Evolutionary conservation across 805 yeast genomes (phyloP).

Genomic region (Yarrowia yakushimensis): DNA sequence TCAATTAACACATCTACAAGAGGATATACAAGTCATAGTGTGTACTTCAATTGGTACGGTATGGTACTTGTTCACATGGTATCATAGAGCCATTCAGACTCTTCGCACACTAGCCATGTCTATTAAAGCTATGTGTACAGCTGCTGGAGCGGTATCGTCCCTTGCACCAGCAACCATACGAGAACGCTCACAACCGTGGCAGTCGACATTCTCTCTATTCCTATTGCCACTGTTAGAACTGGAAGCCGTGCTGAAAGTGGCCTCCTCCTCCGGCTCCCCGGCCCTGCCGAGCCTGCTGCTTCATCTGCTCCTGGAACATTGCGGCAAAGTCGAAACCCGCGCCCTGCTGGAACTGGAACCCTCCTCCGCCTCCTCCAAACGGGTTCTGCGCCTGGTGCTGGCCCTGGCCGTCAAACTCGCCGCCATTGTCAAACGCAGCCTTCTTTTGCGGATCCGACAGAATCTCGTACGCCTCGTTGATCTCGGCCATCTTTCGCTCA

Average conservation of each 20-base stretch:
- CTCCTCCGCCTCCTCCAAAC: slow-evolving; percentile 5
- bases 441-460: slow-evolving; percentile 63
- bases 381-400: slow-evolving; percentile 21
- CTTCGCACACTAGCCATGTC: slow-evolving; percentile 10
- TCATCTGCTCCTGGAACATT: slow-evolving; percentile 23
- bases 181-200: slow-evolving; percentile 10
- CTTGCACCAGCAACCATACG: too few species aligned
- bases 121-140: too few species aligned
- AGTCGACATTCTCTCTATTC: slow-evolving; percentile 12
- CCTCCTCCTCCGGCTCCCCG: slow-evolving; percentile 9
- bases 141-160: too few species aligned
- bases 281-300: slow-evolving; percentile 14
- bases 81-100: too few species aligned
- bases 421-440: slow-evolving; percentile 58
- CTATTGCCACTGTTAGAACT: background rate
- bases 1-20: too few species aligned
- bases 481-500: slow-evolving; percentile 82
- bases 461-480: slow-evolving; percentile 89
- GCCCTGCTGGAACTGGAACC: slow-evolving; percentile 17
- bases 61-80: too few species aligned
- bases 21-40: too few species aligned
- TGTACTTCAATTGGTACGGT: too few species aligned
- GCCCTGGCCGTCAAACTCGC: slow-evolving; percentile 37
- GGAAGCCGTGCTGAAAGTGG: background rate
- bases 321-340: slow-evolving; percentile 22